These are phyloP conservation scores for Vickermania spadyakhi DNA, from an alignment of 208 protist genomes.

Conservation along the genomic window DNA sequence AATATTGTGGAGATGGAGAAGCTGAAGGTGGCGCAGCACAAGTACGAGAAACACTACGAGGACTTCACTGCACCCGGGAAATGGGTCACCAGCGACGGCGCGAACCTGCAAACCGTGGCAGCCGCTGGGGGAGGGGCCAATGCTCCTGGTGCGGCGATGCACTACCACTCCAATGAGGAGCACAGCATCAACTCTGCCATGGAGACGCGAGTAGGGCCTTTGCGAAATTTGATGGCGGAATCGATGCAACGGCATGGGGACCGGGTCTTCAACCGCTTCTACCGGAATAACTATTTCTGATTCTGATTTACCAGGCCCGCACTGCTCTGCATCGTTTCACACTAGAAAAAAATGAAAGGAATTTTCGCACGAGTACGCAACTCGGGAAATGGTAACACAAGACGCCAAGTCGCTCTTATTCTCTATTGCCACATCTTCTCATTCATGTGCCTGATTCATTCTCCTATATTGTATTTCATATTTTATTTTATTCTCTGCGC, in stretches of 20 bases:
- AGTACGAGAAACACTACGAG: slow-evolving; percentile 85
- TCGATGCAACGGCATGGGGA: slow-evolving; percentile 75
- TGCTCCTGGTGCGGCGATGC: slow-evolving; percentile 53
- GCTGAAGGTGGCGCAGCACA: slow-evolving; percentile 82
- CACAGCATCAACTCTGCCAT: slow-evolving; percentile 31
- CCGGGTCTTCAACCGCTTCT: slow-evolving; percentile 73
- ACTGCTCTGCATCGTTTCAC: no score
- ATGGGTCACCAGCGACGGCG: slow-evolving; percentile 71
- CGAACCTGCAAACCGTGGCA: slow-evolving; percentile 63
- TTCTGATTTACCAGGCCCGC: no score
- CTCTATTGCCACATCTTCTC: no score
- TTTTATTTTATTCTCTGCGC: neutral
- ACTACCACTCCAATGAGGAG: slow-evolving; percentile 43
- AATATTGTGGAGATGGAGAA: slow-evolving; percentile 85
- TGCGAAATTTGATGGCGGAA: slow-evolving; percentile 38
- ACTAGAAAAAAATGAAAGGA: no score
- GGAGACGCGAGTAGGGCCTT: slow-evolving; percentile 60
- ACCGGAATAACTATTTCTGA: slow-evolving; percentile 77
- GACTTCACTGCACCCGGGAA: slow-evolving; percentile 74
- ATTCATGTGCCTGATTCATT: slow-evolving; percentile 10
- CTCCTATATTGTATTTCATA: slow-evolving; percentile 4
- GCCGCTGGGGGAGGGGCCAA: slow-evolving; percentile 56
- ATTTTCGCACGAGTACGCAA: no score
- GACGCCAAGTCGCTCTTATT: no score
- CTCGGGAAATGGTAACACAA: no score